Percentiles rank a stretch among this genome's conserved stretches.
phyloP scores from a whole-genome alignment of 768 basidiomycete species.

The Porpolomopsis calyptriformis region DNA sequence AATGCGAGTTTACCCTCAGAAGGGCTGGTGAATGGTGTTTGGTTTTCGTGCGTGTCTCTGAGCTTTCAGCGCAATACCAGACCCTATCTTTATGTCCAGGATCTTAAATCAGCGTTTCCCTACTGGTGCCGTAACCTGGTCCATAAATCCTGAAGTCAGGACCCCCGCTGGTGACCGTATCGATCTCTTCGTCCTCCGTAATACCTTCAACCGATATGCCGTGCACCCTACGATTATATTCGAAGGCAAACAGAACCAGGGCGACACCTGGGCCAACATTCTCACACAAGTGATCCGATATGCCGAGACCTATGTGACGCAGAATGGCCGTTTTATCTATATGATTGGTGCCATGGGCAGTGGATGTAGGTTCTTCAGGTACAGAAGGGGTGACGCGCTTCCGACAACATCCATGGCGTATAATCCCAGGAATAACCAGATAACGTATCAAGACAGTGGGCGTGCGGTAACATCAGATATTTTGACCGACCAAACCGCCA shows the following conservation, averaged over 20 bases:
- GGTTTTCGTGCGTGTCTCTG: constrained; percentile 2
- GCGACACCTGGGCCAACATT: not conserved
- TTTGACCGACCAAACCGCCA: not conserved
- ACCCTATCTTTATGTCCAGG: not conserved
- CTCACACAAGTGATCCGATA: not conserved
- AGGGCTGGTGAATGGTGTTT: not conserved
- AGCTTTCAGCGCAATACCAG: not conserved
- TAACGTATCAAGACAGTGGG: not conserved
- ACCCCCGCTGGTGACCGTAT: not conserved
- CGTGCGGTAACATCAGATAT: not conserved
- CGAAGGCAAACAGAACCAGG: not conserved
- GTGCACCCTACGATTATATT: not conserved
- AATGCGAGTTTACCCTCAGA: not conserved
- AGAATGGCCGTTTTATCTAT: not conserved
- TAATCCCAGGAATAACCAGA: not conserved
- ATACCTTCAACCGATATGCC: not conserved
- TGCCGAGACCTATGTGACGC: not conserved
- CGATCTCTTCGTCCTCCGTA: constrained; percentile 1
- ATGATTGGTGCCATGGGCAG: constrained; percentile 1
- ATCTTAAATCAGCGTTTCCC: not conserved
- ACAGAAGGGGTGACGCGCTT: not conserved
- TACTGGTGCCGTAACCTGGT: not conserved
- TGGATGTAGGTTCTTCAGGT: not conserved
- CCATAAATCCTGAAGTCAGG: constrained; percentile 1
- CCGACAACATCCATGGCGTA: not conserved